phyloP scores from a whole-genome alignment of 129 eudicot genomes.

The Arctium minus region DNA sequence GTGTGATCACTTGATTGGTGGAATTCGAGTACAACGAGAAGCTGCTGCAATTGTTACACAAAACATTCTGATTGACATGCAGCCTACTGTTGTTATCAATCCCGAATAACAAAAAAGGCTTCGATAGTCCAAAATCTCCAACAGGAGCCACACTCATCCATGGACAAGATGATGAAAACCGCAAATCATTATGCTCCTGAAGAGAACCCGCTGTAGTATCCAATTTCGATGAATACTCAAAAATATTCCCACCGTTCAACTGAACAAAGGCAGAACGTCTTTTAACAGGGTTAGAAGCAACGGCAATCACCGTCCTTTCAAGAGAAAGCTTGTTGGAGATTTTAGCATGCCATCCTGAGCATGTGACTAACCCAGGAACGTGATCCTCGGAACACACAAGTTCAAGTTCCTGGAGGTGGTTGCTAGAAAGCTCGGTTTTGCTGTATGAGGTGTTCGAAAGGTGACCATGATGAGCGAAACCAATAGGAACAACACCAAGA shows the following conservation, averaged over 20 bases:
- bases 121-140: conserved; percentile 30
- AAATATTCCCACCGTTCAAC: conserved; percentile 58
- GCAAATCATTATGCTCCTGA: conserved; percentile 39
- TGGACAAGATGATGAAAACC: conserved; percentile 72
- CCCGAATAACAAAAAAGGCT: conserved; percentile 64
- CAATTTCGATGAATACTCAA: conserved; percentile 42
- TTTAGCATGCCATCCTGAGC: conserved; percentile 68
- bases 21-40: conserved; percentile 76
- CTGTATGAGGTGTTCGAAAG: conserved; percentile 7
- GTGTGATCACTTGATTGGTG: conserved; percentile 51
- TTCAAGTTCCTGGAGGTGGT: conserved; percentile 67
- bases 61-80: conserved; percentile 52
- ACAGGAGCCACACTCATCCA: conserved; percentile 60
- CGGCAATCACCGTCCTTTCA: conserved; percentile 48
- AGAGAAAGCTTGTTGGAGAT: conserved; percentile 30
- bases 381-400: conserved; percentile 65
- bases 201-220: conserved; percentile 29
- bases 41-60: conserved; percentile 84
- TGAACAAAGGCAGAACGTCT: conserved; percentile 68
- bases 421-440: conserved; percentile 28
- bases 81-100: conserved; percentile 65
- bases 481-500: conserved; percentile 22
- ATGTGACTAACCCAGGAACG: conserved; percentile 57
- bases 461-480: conserved; percentile 1
- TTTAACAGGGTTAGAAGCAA: conserved; percentile 43